Conservation (phyloP, 2,329 filamentous ascomycete species). For the Penicillium polonicum region DNA sequence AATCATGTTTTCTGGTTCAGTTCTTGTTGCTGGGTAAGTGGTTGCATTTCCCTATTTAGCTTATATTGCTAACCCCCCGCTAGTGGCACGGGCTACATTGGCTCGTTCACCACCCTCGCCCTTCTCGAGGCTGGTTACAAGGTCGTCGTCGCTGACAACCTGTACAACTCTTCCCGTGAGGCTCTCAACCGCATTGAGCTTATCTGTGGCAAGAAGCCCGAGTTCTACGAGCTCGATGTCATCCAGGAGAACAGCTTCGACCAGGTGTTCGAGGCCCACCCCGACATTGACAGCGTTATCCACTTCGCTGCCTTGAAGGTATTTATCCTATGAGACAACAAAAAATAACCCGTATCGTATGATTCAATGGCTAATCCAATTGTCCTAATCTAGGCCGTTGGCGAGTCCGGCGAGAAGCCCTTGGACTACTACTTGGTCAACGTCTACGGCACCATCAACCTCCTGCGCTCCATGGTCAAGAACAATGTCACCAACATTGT, state of each 20-base stretch:
- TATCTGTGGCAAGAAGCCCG: slow-evolving; percentile 81
- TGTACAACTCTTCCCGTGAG: slow-evolving; percentile 94
- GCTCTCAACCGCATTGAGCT: slow-evolving; percentile 93
- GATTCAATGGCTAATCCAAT: not conserved
- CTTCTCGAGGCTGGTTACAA: slow-evolving; percentile 94
- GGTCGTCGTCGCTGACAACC: slow-evolving; percentile 92
- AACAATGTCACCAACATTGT: slow-evolving; percentile 95
- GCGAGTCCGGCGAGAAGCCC: slow-evolving; percentile 89
- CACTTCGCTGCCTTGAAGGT: slow-evolving; percentile 98
- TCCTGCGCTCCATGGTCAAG: slow-evolving; percentile 81
- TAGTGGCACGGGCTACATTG: slow-evolving; percentile 96
- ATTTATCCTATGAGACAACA: slow-evolving; percentile 16
- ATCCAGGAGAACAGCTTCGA: slow-evolving; percentile 82
- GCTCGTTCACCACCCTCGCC: slow-evolving; percentile 90
- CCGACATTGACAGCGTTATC: slow-evolving; percentile 95
- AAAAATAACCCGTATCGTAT: not conserved
- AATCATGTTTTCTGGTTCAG: slow-evolving; percentile 76
- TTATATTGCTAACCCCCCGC: slow-evolving; percentile 21
- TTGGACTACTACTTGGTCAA: slow-evolving; percentile 98
- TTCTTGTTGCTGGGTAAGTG: slow-evolving; percentile 86
- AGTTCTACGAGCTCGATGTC: slow-evolving; percentile 83
- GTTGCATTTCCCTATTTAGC: slow-evolving; percentile 10
- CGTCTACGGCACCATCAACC: slow-evolving; percentile 84
- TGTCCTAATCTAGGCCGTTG: slow-evolving; percentile 67
- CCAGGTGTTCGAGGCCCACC: slow-evolving; percentile 82